These are phyloP conservation scores for Amoebophrya sp. DNA, from an alignment of 169 alveolate genomes.

Conservation along the genomic window DNA sequence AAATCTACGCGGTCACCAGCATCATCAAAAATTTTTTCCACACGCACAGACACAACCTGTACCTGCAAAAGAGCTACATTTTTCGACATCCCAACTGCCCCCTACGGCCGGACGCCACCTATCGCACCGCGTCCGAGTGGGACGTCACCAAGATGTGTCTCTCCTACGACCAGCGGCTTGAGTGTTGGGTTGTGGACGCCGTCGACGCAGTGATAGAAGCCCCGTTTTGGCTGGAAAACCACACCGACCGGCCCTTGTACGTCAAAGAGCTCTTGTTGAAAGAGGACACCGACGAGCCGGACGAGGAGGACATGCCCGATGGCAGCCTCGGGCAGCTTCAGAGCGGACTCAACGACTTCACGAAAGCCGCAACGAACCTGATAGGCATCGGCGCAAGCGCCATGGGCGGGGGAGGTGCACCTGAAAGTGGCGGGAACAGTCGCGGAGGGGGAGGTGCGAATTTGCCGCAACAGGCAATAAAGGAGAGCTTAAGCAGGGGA, in stretches of 20 bases:
- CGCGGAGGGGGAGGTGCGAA: too few relatives aligned
- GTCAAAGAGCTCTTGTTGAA: background rate
- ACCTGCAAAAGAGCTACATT: background rate
- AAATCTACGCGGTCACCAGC: background rate
- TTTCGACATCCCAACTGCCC: constrained; percentile 6
- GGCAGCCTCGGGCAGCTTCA: too few relatives aligned
- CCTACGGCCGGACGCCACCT: background rate
- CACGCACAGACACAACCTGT: background rate
- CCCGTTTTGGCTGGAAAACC: background rate
- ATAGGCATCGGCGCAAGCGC: too few relatives aligned
- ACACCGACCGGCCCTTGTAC: background rate
- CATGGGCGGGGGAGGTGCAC: too few relatives aligned
- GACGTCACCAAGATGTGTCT: background rate
- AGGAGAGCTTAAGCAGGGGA: too few relatives aligned
- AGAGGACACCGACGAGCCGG: too few relatives aligned
- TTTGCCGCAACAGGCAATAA: too few relatives aligned
- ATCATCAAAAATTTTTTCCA: background rate
- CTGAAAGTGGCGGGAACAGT: too few relatives aligned
- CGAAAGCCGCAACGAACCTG: too few relatives aligned
- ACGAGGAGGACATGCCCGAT: too few relatives aligned
- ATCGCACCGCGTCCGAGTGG: background rate
- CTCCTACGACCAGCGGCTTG: background rate
- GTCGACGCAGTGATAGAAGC: background rate
- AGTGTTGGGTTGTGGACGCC: background rate
- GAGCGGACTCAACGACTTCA: too few relatives aligned